phyloP scores from a whole-genome alignment of 352 stramenopile species.

The Phytophthora sojae region DNA sequence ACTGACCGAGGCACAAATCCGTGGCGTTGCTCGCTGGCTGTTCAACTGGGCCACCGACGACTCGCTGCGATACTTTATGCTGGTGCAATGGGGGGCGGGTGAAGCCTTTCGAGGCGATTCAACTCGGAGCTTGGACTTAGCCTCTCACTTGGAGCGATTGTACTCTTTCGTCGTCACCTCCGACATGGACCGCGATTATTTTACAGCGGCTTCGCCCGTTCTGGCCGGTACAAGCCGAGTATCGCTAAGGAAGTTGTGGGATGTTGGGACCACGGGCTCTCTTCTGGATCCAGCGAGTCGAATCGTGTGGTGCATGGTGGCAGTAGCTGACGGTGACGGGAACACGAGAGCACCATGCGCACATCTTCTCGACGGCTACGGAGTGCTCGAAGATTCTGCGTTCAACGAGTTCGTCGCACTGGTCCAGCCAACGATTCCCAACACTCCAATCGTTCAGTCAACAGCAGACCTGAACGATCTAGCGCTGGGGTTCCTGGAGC shows the following conservation, averaged over 20 bases:
- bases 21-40: slow-evolving; percentile 56
- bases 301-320: slow-evolving; percentile 59
- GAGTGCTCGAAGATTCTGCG: slow-evolving; percentile 28
- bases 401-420: slow-evolving; percentile 40
- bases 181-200: slow-evolving; percentile 21
- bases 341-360: slow-evolving; percentile 24
- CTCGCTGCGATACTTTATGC: slow-evolving; percentile 53
- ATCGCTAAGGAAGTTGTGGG: slow-evolving; percentile 55
- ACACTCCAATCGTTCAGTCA: slow-evolving; percentile 18
- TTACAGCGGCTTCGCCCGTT: slow-evolving; percentile 18
- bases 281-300: slow-evolving; percentile 53
- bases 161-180: slow-evolving; percentile 30
- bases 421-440: slow-evolving; percentile 39
- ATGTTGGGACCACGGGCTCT: slow-evolving; percentile 42
- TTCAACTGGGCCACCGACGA: slow-evolving; percentile 54
- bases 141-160: slow-evolving; percentile 33
- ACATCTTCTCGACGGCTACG: slow-evolving; percentile 54
- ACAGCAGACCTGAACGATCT: slow-evolving; percentile 49
- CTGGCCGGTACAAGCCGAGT: slow-evolving; percentile 12
- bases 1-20: slow-evolving; percentile 49
- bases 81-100: slow-evolving; percentile 58
- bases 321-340: slow-evolving; percentile 17
- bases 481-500: slow-evolving; percentile 47
- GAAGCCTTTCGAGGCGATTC: slow-evolving; percentile 49
- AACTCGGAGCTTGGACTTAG: slow-evolving; percentile 32